Base-by-base conservation (phyloP, 768 basidiomycete genomes). In the Boletus vermiculosoides region DNA sequence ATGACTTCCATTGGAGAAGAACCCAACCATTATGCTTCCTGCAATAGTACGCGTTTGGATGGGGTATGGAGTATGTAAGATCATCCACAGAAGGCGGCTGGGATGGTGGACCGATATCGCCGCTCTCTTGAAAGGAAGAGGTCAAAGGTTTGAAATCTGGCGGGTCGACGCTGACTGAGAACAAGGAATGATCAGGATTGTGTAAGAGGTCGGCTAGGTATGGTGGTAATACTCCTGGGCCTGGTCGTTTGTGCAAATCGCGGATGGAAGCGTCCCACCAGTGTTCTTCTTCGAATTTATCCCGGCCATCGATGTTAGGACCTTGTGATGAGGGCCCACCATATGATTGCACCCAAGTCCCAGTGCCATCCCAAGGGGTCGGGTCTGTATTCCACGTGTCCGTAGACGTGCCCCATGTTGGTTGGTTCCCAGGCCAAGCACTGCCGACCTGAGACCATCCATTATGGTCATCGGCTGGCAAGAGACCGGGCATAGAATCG, bases 21-120 rank as follows among this genome's bases (percentile, higher is more conserved):
- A 91, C 82, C 91, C 91, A 94, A 7, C 87, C 86, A 62, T 92
- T 89, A 55, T 92, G 88, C 67, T 83, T 85, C 23, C 84, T 82
- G 66, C 90, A 93, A 66, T 88, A 94, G 68, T 90, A 90, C 15
- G 88, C 90, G 62, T 89, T 83, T 5, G 91, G 86, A 67, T 94
- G 90, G 13, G 92, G 91, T 31, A 90, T 78, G 31, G 90, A 80
- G 16, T 79, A 81, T n/a, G 78, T 80, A 7, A 86, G 75, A 62
- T 91, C 88, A 36, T 84, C 82, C 55, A 79, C 75, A n/a, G 83
- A 77, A 1, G 86, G 87, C 11, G 76, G 67, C 9, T 57, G 59
- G 48, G 64, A 63, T 30, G 63, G 45, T n/a, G 58, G 51, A 4
- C n/a, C 15, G 40, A 20, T 22, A 41, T 66, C 56, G 52, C 52